These are phyloP conservation scores for Scutellaria barbata DNA, from an alignment of 257 asterid species.

Conservation along the genomic window DNA sequence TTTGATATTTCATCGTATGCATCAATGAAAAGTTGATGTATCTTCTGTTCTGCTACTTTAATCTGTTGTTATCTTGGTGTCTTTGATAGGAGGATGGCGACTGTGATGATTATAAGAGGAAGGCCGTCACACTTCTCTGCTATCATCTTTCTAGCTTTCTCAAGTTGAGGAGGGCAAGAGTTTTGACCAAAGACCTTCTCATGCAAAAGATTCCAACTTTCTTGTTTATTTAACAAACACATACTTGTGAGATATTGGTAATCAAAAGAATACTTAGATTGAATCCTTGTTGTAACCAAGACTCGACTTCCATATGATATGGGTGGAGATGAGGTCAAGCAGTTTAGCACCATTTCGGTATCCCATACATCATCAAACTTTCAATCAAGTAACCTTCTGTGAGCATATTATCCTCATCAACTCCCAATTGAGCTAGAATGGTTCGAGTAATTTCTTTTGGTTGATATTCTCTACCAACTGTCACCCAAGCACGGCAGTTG, in stretches of 20 bases:
- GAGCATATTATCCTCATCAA: too few relatives aligned
- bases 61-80: not conserved
- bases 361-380: not conserved
- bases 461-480: not conserved
- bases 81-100: not conserved
- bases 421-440: not conserved
- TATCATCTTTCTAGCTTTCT: not conserved
- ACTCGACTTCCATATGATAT: not conserved
- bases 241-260: too few relatives aligned
- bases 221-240: not conserved
- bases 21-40: not conserved
- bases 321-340: too few relatives aligned
- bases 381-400: not conserved
- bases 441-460: not conserved
- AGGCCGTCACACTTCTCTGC: constrained; percentile 15
- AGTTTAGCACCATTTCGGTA: not conserved
- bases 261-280: not conserved
- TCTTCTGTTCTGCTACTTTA: not conserved
- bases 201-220: not conserved
- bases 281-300: not conserved
- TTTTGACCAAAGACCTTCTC: not conserved
- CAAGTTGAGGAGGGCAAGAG: not conserved
- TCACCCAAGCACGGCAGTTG: not conserved
- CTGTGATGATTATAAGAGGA: not conserved
- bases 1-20: not conserved